Evolutionary conservation across 495 filamentous ascomycete genomes (phyloP).

Genomic region (Trichoderma asperelloides): DNA sequence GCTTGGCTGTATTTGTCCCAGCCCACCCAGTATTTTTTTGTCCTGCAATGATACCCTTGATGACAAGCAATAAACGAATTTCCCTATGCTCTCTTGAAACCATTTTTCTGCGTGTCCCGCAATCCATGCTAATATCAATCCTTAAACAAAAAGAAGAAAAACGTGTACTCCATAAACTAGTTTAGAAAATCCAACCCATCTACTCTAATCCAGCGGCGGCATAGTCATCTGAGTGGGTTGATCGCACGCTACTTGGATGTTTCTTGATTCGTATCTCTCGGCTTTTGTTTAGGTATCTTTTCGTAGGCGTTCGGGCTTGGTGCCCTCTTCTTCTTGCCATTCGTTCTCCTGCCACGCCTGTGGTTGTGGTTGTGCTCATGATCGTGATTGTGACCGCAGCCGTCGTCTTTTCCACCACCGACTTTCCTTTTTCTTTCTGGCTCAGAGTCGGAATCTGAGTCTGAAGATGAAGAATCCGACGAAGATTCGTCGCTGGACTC

Average conservation of each 20-base stretch:
- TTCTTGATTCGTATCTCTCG: constrained; percentile 14
- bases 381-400: constrained; percentile 12
- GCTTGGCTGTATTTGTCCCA: not conserved
- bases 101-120: not conserved
- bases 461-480: constrained; percentile 51
- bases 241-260: not conserved
- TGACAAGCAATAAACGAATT: not conserved
- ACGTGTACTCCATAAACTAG: too few species aligned
- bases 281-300: constrained; percentile 63
- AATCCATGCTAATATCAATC: not conserved
- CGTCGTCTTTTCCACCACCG: constrained; percentile 18
- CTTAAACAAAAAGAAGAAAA: not conserved
- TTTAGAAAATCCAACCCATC: not conserved
- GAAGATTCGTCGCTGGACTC: constrained; percentile 78
- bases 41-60: constrained; percentile 8
- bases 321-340: constrained; percentile 41
- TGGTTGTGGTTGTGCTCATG: constrained; percentile 25
- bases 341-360: constrained; percentile 21
- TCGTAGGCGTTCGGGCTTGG: constrained; percentile 93
- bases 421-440: constrained; percentile 18
- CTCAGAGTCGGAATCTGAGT: constrained; percentile 47
- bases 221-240: not conserved
- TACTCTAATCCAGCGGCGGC: not conserved
- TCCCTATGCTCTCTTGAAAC: not conserved
- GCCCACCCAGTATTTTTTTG: too few species aligned